A percentile compares a stretch with the other conserved stretches of the same genome.
phyloP scores from a whole-genome alignment of 441 rosid genomes.

The Croton laevigatus region DNA sequence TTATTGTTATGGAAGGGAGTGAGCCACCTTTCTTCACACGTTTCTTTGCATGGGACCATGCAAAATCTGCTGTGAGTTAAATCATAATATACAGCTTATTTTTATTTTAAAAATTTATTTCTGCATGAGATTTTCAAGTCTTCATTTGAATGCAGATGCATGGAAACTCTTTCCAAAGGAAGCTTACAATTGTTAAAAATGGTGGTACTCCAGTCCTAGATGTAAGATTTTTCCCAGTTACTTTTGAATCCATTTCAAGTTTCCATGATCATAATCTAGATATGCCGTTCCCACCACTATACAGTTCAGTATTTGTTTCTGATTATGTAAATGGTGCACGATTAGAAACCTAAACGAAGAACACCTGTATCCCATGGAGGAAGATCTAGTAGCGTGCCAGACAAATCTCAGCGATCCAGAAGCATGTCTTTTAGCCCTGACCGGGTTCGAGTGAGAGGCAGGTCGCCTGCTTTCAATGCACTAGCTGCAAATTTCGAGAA shows the following conservation, averaged over 20 bases:
- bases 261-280: neutral
- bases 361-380: slow-evolving; percentile 72
- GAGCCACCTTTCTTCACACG: slow-evolving; percentile 95
- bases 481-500: slow-evolving; percentile 95
- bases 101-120: neutral
- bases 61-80: slow-evolving; percentile 50
- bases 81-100: neutral
- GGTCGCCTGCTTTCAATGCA: slow-evolving; percentile 98
- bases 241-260: neutral
- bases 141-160: slow-evolving; percentile 62
- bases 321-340: slow-evolving; percentile 24
- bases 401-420: slow-evolving; percentile 93
- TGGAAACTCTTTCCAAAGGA: slow-evolving; percentile 94
- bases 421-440: slow-evolving; percentile 96
- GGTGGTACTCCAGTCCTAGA: slow-evolving; percentile 68
- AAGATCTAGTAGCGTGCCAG: slow-evolving; percentile 71
- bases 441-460: slow-evolving; percentile 91
- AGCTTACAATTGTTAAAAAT: slow-evolving; percentile 66
- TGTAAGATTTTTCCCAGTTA: slow-evolving; percentile 41
- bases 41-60: slow-evolving; percentile 89
- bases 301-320: slow-evolving; percentile 19
- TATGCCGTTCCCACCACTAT: slow-evolving; percentile 20
- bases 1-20: slow-evolving; percentile 76
- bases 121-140: slow-evolving; percentile 20
- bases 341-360: slow-evolving; percentile 93